Conservation (phyloP, 306 rosid genomes). For the Malus sylvestris region DNA sequence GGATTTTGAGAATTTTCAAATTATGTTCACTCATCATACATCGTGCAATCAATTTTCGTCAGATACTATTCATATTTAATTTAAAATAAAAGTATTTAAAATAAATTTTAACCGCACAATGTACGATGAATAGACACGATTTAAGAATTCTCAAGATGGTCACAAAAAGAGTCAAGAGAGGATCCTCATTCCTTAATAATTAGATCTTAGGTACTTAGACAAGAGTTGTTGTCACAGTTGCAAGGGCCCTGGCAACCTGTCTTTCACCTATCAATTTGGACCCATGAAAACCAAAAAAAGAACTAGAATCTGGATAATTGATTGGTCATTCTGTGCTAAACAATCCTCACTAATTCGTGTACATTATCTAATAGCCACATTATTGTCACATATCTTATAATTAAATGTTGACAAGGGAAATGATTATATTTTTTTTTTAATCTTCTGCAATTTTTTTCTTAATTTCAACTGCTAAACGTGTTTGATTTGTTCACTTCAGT, state of each 20-base stretch:
- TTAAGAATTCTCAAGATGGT: fast-evolving
- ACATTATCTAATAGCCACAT: background rate
- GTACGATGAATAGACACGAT: fast-evolving
- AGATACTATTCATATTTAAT: too few relatives aligned
- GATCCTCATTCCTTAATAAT: conserved; percentile 19
- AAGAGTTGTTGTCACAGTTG: conserved; percentile 44
- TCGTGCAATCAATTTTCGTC: fast-evolving
- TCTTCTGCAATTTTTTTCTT: too few relatives aligned
- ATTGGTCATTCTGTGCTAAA: conserved; percentile 6
- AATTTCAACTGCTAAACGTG: too few relatives aligned
- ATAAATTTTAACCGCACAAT: too few relatives aligned
- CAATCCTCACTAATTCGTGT: background rate
- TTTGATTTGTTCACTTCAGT: too few relatives aligned
- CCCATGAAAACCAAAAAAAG: conserved; percentile 28
- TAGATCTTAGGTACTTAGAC: conserved; percentile 45
- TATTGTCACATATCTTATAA: too few relatives aligned
- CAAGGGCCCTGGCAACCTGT: conserved; percentile 29
- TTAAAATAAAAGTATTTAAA: too few relatives aligned
- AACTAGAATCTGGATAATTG: conserved; percentile 20
- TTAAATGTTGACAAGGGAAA: too few relatives aligned
- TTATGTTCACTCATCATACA: fast-evolving
- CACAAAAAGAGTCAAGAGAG: too few relatives aligned
- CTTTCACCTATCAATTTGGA: conserved; percentile 38
- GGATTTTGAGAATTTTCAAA: fast-evolving
- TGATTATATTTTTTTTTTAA: too few relatives aligned